Evolutionary conservation across 805 yeast species (phyloP).

Genomic region (Metschnikowia drakensbergensis): DNA sequence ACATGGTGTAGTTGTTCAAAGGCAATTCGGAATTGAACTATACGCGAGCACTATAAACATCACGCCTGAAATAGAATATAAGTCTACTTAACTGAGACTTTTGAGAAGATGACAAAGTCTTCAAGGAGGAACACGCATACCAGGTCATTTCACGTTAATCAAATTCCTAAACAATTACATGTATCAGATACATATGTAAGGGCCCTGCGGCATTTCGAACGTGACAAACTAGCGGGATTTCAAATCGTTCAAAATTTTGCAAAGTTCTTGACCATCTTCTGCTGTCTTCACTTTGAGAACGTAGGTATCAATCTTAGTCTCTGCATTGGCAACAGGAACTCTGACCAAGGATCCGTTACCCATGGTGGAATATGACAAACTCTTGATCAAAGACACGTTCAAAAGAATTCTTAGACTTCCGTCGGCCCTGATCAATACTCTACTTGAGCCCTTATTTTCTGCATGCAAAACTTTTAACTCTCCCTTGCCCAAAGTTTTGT

Average conservation of each 20-base stretch:
- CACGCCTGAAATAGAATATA: too few relatives aligned
- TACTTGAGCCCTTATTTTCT: conserved; percentile 54
- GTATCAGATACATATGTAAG: too few relatives aligned
- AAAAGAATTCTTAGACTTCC: conserved; percentile 78
- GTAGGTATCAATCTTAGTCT: conserved; percentile 56
- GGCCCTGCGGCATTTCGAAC: too few relatives aligned
- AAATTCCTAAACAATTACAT: too few relatives aligned
- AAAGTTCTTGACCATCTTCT: conserved; percentile 58
- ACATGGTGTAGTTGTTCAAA: too few relatives aligned
- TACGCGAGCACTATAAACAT: too few relatives aligned
- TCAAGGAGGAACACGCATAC: too few relatives aligned
- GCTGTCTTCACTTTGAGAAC: conserved; percentile 72
- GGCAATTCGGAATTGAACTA: too few relatives aligned
- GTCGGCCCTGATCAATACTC: conserved; percentile 81
- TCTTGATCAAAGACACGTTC: conserved; percentile 58
- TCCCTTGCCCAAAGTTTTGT: conserved; percentile 73
- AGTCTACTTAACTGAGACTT: too few relatives aligned
- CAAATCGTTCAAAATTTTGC: conserved; percentile 28
- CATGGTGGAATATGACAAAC: conserved; percentile 55
- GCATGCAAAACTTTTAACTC: conserved; percentile 69
- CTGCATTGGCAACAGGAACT: conserved; percentile 55
- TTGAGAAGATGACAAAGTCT: too few relatives aligned
- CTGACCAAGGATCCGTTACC: conserved; percentile 66
- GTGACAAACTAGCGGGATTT: conserved; percentile 17
- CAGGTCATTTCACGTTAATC: too few relatives aligned